phyloP scores from a whole-genome alignment of 2,329 filamentous ascomycete species.

The Fusarium circinatum region DNA sequence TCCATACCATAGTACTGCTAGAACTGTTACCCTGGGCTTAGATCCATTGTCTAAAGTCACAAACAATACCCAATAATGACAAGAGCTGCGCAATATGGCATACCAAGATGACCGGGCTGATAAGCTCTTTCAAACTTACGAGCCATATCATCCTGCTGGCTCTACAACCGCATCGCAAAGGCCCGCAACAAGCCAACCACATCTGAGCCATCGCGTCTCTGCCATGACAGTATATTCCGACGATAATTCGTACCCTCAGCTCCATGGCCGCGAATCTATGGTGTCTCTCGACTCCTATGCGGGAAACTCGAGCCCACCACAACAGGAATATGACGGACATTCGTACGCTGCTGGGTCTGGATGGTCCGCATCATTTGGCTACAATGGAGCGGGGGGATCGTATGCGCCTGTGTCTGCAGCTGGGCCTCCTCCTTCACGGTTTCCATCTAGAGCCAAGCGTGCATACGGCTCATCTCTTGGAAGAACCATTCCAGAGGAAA shows the following conservation, averaged over 20 bases:
- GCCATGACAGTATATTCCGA: slow-evolving; percentile 49
- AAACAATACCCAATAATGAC: slow-evolving; percentile 36
- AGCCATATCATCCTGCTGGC: slow-evolving; percentile 26
- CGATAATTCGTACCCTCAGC: slow-evolving; percentile 40
- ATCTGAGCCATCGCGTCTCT: slow-evolving; percentile 48
- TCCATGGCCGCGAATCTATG: slow-evolving; percentile 52
- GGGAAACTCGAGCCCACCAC: slow-evolving; percentile 28
- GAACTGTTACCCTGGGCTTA: neutral
- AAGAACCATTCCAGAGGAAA: slow-evolving; percentile 44
- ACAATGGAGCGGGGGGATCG: slow-evolving; percentile 39
- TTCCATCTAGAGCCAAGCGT: slow-evolving; percentile 41
- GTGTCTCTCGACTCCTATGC: slow-evolving; percentile 52
- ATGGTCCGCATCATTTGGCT: slow-evolving; percentile 46
- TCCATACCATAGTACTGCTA: slow-evolving; percentile 1
- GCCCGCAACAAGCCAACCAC: slow-evolving; percentile 18
- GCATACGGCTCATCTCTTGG: slow-evolving; percentile 41
- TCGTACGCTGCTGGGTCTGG: slow-evolving; percentile 35
- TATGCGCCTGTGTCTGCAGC: slow-evolving; percentile 45
- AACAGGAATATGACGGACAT: slow-evolving; percentile 30
- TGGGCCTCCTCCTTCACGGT: slow-evolving; percentile 31
- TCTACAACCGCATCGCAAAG: slow-evolving; percentile 9
- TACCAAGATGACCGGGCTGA: slow-evolving; percentile 46
- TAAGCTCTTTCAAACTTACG: slow-evolving; percentile 42
- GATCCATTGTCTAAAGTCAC: neutral
- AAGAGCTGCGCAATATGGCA: slow-evolving; percentile 41